Percentiles rank a stretch among this genome's conserved stretches.
Evolutionary conservation across 345 rosid species (phyloP).

Genomic region (Physaria fendleri): DNA sequence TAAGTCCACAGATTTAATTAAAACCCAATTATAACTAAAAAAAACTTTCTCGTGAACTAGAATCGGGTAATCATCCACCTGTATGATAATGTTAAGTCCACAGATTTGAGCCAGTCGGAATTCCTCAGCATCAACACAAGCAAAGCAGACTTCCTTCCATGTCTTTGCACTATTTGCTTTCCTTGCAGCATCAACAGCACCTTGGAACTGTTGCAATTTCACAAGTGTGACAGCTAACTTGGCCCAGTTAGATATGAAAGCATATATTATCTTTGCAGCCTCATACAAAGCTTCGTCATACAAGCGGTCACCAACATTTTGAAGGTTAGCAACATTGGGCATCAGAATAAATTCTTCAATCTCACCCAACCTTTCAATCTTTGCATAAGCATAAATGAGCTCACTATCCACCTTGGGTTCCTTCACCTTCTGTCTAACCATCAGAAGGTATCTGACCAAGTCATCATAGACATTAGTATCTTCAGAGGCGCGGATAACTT

Average conservation of each 20-base stretch:
- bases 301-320: too few species aligned
- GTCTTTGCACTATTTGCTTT: slow-evolving; percentile 99
- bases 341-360: too few species aligned
- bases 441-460: slow-evolving; percentile 88
- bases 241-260: slow-evolving; percentile 97
- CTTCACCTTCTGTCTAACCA: slow-evolving; percentile 96
- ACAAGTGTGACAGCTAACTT: slow-evolving; percentile 93
- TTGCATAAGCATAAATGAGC: slow-evolving; percentile 97
- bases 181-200: slow-evolving; percentile 99
- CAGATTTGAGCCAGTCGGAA: slow-evolving; percentile 96
- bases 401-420: slow-evolving; percentile 98
- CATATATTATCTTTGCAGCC: slow-evolving; percentile 94
- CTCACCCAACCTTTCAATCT: slow-evolving; percentile 83
- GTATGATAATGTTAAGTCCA: slow-evolving; percentile 87
- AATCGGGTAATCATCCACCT: slow-evolving; percentile 43
- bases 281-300: slow-evolving; percentile 82
- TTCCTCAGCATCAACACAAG: slow-evolving; percentile 98
- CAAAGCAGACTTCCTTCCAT: slow-evolving; percentile 99
- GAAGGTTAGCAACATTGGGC: too few species aligned
- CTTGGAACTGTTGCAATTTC: slow-evolving; percentile 89
- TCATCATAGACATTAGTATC: slow-evolving; percentile 87
- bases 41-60: too few species aligned
- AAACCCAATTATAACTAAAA: too few species aligned
- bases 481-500: slow-evolving; percentile 69
- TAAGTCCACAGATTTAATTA: slow-evolving; percentile 95